Conservation (phyloP, 306 rosid genomes). For the Astragalus glycyphyllos region DNA sequence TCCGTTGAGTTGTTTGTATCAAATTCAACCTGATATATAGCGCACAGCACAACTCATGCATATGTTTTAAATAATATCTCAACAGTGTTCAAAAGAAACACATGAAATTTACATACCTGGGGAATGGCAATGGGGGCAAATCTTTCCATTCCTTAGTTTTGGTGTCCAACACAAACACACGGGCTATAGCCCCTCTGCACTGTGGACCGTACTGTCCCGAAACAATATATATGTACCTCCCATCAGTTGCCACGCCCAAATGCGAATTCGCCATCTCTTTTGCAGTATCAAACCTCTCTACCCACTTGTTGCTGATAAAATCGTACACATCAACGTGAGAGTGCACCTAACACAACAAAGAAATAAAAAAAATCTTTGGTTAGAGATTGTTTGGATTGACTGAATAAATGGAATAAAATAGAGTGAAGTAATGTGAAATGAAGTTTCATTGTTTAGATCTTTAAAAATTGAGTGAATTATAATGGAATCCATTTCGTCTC, state of each 20-base stretch:
- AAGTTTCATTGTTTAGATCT: no score
- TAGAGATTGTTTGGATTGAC: no score
- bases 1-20: background rate
- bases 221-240: conserved; percentile 79
- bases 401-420: no score
- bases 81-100: conserved; percentile 16
- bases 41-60: background rate
- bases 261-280: conserved; percentile 91
- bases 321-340: conserved; percentile 82
- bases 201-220: conserved; percentile 90
- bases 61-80: background rate
- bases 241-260: conserved; percentile 86
- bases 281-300: conserved; percentile 66
- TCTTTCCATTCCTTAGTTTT: conserved; percentile 67
- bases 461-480: no score
- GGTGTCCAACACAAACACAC: conserved; percentile 70
- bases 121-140: conserved; percentile 76
- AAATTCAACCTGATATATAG: no score
- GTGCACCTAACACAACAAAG: conserved; percentile 64
- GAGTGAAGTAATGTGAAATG: no score
- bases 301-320: conserved; percentile 68
- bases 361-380: background rate
- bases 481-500: no score
- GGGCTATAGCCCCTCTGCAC: conserved; percentile 77
- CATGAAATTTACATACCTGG: conserved; percentile 53